These are phyloP conservation scores for Ascochyta fabae DNA, from an alignment of 2,329 filamentous ascomycete species.

Conservation along the genomic window DNA sequence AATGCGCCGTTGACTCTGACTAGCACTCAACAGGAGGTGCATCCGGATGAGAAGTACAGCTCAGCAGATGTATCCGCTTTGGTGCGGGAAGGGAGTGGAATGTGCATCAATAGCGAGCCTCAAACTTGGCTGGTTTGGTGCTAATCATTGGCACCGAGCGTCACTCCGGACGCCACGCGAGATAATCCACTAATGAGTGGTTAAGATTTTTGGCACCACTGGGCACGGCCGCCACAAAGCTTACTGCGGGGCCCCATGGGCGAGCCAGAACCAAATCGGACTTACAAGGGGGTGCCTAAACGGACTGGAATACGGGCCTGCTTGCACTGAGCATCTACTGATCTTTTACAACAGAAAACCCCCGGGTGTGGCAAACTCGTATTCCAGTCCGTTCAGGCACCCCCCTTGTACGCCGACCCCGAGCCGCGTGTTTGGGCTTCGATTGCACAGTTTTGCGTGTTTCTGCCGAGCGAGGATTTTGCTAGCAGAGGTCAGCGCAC, in stretches of 20 bases:
- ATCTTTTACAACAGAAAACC: no score
- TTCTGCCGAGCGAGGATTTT: constrained; percentile 11
- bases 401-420: no score
- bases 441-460: constrained; percentile 8
- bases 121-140: constrained; percentile 1
- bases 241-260: constrained; percentile 31
- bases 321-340: no score
- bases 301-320: no score
- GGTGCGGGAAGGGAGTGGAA: neutral
- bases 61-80: constrained; percentile 3
- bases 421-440: neutral
- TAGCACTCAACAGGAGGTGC: constrained; percentile 13
- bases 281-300: no score
- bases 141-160: neutral
- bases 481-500: constrained; percentile 5
- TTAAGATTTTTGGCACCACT: constrained; percentile 13
- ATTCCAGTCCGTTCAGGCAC: no score
- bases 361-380: no score
- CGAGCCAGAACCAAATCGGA: constrained; percentile 8
- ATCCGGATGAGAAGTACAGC: constrained; percentile 3
- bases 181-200: constrained; percentile 18
- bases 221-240: constrained; percentile 20
- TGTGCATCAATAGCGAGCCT: constrained; percentile 19
- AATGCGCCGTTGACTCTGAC: neutral
- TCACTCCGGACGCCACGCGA: constrained; percentile 1